Percentiles rank a stretch among this genome's conserved stretches.
Evolutionary conservation across 2,329 filamentous ascomycete species (phyloP).

Genomic region (Corniculantispora saksenae): DNA sequence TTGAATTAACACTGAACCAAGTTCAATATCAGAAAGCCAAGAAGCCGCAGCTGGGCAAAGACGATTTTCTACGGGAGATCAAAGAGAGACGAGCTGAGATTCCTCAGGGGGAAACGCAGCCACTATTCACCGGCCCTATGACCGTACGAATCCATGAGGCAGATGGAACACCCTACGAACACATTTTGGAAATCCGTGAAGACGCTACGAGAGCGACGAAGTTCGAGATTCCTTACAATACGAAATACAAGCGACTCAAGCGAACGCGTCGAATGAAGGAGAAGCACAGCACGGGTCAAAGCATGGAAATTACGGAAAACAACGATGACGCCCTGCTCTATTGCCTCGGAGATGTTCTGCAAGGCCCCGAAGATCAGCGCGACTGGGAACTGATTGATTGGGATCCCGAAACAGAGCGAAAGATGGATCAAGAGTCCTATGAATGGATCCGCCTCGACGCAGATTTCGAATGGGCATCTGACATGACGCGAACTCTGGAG

Average conservation of each 20-base stretch:
- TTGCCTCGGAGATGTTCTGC: conserved; percentile 87
- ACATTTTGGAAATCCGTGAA: conserved; percentile 94
- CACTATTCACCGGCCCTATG: conserved; percentile 93
- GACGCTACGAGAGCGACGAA: conserved; percentile 71
- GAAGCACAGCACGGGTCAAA: conserved; percentile 58
- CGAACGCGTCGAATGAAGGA: conserved; percentile 81
- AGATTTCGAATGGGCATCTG: conserved; percentile 96
- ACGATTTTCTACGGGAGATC: conserved; percentile 80
- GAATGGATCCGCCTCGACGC: conserved; percentile 98
- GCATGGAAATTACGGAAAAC: conserved; percentile 59
- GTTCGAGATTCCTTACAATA: conserved; percentile 97
- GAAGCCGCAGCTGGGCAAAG: conserved; percentile 60
- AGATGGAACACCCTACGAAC: conserved; percentile 96
- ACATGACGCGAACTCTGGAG: conserved; percentile 78
- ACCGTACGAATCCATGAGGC: conserved; percentile 97
- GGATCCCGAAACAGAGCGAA: conserved; percentile 82
- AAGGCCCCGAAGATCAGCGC: conserved; percentile 75
- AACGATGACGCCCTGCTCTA: conserved; percentile 85
- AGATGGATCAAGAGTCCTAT: conserved; percentile 94
- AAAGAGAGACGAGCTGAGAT: conserved; percentile 76
- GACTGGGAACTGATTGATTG: conserved; percentile 88
- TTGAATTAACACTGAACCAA: conserved; percentile 88
- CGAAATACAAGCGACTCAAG: conserved; percentile 97
- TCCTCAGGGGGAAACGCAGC: conserved; percentile 67
- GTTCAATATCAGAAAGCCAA: conserved; percentile 54